Conservation (phyloP, 768 basidiomycete species). For the Amanita pseudoporphyria region DNA sequence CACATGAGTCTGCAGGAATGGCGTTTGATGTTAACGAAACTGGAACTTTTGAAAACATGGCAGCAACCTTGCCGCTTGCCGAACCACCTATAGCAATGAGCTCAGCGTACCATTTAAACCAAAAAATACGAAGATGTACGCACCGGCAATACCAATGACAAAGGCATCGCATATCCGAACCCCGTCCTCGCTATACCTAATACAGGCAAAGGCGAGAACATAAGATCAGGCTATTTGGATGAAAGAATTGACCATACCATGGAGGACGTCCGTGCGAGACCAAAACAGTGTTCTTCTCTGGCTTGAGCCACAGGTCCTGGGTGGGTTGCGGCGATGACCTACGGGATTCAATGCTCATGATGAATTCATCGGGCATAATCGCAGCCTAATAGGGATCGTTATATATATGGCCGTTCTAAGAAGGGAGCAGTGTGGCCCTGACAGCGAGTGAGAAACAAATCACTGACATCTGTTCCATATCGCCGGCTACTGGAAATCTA, state of each 20-base stretch:
- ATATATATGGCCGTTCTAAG: background rate
- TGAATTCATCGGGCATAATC: conserved; percentile 15
- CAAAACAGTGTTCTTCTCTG: conserved; percentile 66
- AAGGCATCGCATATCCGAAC: conserved; percentile 64
- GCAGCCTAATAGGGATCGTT: background rate
- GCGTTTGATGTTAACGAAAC: background rate
- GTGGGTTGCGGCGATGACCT: background rate
- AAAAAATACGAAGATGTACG: conserved; percentile 10
- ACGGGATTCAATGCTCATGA: conserved; percentile 4
- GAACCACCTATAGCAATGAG: conserved; percentile 51
- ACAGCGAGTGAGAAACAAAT: background rate
- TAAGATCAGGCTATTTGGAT: conserved; percentile 6
- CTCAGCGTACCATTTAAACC: background rate
- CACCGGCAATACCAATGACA: conserved; percentile 79
- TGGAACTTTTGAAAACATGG: conserved; percentile 7
- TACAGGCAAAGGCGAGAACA: background rate
- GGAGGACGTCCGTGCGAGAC: conserved; percentile 82
- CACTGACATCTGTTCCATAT: background rate
- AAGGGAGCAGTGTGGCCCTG: background rate
- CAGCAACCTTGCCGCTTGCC: conserved; percentile 71
- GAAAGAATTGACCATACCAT: conserved; percentile 38
- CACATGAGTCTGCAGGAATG: conserved; percentile 59
- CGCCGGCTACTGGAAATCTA: background rate
- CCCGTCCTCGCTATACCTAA: conserved; percentile 75
- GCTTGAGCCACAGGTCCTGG: conserved; percentile 24